phyloP scores from a whole-genome alignment of 352 stramenopile genomes.

The Pythium diclinum region DNA sequence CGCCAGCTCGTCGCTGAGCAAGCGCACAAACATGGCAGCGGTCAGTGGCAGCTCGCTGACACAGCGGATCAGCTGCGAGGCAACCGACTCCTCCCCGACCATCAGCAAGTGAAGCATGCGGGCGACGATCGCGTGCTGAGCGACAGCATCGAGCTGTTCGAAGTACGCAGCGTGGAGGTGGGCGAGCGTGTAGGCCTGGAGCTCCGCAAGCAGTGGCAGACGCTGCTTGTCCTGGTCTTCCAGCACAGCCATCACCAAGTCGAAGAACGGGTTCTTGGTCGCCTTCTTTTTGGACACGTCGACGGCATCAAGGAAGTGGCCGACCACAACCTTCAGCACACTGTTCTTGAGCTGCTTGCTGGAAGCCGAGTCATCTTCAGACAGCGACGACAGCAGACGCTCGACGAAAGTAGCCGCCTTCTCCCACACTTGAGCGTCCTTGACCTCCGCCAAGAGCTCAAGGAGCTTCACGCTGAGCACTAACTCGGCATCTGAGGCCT shows the following conservation, averaged over 20 bases:
- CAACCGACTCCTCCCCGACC: conserved; percentile 54
- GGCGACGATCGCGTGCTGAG: conserved; percentile 45
- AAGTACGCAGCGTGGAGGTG: conserved; percentile 46
- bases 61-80: conserved; percentile 49
- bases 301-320: conserved; percentile 47
- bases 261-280: conserved; percentile 50
- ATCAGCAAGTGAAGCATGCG: conserved; percentile 59
- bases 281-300: conserved; percentile 36
- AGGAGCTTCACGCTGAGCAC: conserved; percentile 57
- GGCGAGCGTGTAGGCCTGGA: conserved; percentile 45
- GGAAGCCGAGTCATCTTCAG: conserved; percentile 10
- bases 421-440: conserved; percentile 50
- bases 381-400: conserved; percentile 19
- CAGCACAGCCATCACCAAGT: conserved; percentile 49
- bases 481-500: conserved; percentile 41
- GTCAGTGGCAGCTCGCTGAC: conserved; percentile 52
- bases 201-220: conserved; percentile 29
- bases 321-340: conserved; percentile 47
- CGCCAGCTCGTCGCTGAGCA: conserved; percentile 46
- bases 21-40: conserved; percentile 48
- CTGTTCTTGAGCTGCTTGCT: conserved; percentile 16
- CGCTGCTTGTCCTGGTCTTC: conserved; percentile 34
- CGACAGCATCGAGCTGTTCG: conserved; percentile 43
- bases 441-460: conserved; percentile 53
- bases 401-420: conserved; percentile 66